Evolutionary conservation across 2,329 filamentous ascomycete species (phyloP).

Genomic region (Aspergillus ibericus): DNA sequence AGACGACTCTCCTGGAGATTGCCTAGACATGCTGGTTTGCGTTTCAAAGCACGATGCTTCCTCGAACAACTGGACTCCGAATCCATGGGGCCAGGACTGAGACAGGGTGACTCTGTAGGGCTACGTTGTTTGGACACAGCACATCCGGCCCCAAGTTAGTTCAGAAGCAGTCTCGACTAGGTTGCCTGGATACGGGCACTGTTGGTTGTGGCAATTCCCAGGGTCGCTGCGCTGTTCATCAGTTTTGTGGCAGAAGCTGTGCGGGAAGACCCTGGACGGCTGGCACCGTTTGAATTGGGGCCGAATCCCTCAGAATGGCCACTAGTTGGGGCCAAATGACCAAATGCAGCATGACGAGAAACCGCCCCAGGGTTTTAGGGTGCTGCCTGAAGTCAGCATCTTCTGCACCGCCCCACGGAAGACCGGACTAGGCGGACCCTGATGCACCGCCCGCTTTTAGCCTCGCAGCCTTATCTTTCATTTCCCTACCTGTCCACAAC

Average conservation of each 20-base stretch:
- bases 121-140: not conserved
- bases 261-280: no score
- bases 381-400: not conserved
- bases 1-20: not conserved
- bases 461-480: not conserved
- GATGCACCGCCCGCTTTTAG: not conserved
- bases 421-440: not conserved
- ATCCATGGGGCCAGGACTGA: not conserved
- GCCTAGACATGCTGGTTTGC: not conserved
- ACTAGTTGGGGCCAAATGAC: not conserved
- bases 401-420: not conserved
- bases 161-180: not conserved
- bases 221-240: not conserved
- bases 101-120: not conserved
- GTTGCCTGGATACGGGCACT: not conserved
- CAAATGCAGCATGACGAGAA: not conserved
- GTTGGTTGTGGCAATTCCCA: not conserved
- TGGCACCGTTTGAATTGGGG: no score
- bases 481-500: no score
- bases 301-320: not conserved
- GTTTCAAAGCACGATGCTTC: not conserved
- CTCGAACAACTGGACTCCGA: not conserved
- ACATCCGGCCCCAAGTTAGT: not conserved
- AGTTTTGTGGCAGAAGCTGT: not conserved
- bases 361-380: not conserved